Conservation (phyloP, 129 eudicot species). For the Mikania micrantha region DNA sequence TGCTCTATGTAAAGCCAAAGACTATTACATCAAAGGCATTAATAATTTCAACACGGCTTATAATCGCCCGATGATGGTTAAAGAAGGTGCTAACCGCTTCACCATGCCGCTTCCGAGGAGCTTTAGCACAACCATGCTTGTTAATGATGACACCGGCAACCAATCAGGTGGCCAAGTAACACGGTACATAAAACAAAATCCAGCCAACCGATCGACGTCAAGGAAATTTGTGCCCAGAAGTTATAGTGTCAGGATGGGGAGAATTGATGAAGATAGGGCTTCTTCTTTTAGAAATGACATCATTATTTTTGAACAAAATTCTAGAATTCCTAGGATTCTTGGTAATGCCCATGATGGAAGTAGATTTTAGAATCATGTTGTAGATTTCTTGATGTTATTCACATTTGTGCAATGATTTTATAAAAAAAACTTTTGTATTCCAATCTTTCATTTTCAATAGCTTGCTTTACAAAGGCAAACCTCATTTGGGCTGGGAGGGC, state of each 20-base stretch:
- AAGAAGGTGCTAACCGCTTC: constrained; percentile 4
- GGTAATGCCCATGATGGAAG: no score
- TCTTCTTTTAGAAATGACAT: constrained; percentile 27
- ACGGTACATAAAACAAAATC: constrained; percentile 1
- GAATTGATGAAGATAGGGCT: constrained; percentile 50
- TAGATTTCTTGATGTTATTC: no score
- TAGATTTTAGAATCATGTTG: no score
- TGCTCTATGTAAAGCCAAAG: constrained; percentile 47
- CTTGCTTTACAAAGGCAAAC: no score
- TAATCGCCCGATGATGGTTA: constrained; percentile 22
- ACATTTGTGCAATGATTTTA: no score
- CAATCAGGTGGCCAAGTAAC: constrained; percentile 24
- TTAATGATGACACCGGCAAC: constrained; percentile 9
- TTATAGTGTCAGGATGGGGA: constrained; percentile 41
- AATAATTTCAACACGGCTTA: constrained; percentile 28
- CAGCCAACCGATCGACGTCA: background rate
- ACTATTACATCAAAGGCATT: constrained; percentile 45
- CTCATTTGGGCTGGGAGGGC: no score
- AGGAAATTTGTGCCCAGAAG: constrained; percentile 36
- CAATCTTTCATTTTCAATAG: no score
- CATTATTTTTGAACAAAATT: no score
- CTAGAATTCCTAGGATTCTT: no score
- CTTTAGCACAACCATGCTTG: constrained; percentile 34
- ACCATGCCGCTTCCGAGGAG: constrained; percentile 35
- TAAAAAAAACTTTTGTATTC: no score